A percentile compares a stretch with the other conserved stretches of the same genome.
These are phyloP conservation scores for Stachybotrys echinatus DNA, from an alignment of 2,329 filamentous ascomycete genomes.

Conservation along the genomic window DNA sequence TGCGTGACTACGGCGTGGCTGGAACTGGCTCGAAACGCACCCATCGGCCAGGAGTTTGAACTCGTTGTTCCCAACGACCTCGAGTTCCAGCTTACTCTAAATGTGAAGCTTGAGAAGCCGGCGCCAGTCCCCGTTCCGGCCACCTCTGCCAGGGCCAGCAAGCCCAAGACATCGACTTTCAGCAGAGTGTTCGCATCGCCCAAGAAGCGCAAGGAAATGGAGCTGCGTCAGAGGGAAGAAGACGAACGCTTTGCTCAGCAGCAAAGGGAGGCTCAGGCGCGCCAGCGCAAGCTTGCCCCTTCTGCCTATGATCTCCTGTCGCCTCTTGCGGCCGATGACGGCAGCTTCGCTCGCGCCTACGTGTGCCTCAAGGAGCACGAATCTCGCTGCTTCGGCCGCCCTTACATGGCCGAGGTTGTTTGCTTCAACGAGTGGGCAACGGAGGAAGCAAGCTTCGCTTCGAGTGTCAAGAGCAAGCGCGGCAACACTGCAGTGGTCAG, in stretches of 20 bases:
- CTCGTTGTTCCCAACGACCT: slow-evolving; percentile 94
- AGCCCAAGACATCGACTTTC: slow-evolving; percentile 80
- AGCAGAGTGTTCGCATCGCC: slow-evolving; percentile 90
- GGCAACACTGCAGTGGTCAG: slow-evolving; percentile 65
- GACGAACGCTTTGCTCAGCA: slow-evolving; percentile 65
- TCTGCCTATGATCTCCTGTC: slow-evolving; percentile 84
- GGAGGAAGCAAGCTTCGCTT: slow-evolving; percentile 72
- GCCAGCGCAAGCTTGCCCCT: slow-evolving; percentile 57
- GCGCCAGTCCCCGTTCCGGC: slow-evolving; percentile 53
- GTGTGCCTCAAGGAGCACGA: slow-evolving; percentile 93
- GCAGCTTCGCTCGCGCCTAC: slow-evolving; percentile 91
- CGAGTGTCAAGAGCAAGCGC: slow-evolving; percentile 93
- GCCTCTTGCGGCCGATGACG: slow-evolving; percentile 81
- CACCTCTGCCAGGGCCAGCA: slow-evolving; percentile 54
- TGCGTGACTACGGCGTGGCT: slow-evolving; percentile 96
- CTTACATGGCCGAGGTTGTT: slow-evolving; percentile 80
- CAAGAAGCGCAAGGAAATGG: slow-evolving; percentile 93
- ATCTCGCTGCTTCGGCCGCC: slow-evolving; percentile 78
- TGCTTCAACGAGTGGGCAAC: slow-evolving; percentile 99
- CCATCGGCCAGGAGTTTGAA: slow-evolving; percentile 97
- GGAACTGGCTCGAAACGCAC: slow-evolving; percentile 84
- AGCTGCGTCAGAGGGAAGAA: slow-evolving; percentile 77
- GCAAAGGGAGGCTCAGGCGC: slow-evolving; percentile 59
- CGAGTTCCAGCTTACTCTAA: slow-evolving; percentile 97
- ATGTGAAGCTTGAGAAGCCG: slow-evolving; percentile 87